A percentile compares a stretch with the other conserved stretches of the same genome.
These are phyloP conservation scores for Trametes villosa DNA, from an alignment of 768 basidiomycete species.

Conservation along the genomic window DNA sequence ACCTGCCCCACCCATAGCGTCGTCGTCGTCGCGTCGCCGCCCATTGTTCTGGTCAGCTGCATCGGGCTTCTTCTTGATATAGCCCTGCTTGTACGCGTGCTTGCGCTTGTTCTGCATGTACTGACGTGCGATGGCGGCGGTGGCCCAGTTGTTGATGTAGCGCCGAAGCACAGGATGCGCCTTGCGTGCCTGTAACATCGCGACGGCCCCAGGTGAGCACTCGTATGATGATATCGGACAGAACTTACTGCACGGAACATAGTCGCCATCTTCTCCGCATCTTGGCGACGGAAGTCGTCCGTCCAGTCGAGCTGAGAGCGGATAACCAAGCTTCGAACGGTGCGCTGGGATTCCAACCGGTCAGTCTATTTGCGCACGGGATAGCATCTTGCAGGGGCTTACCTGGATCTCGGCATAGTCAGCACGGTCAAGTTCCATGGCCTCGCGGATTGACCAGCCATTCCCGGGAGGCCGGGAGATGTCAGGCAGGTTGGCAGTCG, in stretches of 20 bases:
- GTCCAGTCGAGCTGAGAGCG: constrained; percentile 5
- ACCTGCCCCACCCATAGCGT: not conserved
- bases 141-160: constrained; percentile 26
- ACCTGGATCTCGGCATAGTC: constrained; percentile 8
- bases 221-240: not conserved
- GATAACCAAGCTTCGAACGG: not conserved
- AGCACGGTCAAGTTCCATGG: not conserved
- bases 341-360: not conserved
- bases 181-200: constrained; percentile 3
- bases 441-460: not conserved
- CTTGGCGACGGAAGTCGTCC: constrained; percentile 7
- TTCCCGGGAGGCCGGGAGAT: no score
- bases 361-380: no score
- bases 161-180: constrained; percentile 15
- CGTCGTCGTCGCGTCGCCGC: not conserved
- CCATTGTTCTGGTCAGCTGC: not conserved
- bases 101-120: constrained; percentile 23
- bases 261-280: not conserved
- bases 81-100: constrained; percentile 6
- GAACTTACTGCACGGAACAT: not conserved
- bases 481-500: no score
- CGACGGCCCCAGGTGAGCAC: not conserved
- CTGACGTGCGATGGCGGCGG: constrained; percentile 23
- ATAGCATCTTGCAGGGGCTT: not conserved
- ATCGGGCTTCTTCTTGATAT: not conserved